phyloP scores from a whole-genome alignment of 805 yeast genomes.

The Wickerhamomyces canadensis region DNA sequence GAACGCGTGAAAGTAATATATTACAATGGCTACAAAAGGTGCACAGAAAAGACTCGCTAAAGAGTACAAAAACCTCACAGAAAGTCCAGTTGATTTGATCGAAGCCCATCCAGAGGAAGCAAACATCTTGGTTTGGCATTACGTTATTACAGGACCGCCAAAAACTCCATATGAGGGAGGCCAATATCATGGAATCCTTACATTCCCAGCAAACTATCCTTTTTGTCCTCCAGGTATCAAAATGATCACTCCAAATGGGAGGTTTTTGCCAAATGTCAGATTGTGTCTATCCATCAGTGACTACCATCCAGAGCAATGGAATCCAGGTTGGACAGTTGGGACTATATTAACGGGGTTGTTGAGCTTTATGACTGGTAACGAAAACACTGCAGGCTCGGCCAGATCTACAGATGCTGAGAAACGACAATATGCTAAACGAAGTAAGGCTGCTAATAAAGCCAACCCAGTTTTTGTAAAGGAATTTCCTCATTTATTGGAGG shows the following conservation, averaged over 20 bases:
- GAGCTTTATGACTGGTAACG: conserved; percentile 87
- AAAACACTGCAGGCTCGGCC: conserved; percentile 78
- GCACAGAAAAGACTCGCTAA: conserved; percentile 52
- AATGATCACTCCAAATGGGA: conserved; percentile 85
- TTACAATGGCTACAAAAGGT: conserved; percentile 32
- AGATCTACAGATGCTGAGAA: conserved; percentile 51
- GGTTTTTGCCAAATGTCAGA: conserved; percentile 70
- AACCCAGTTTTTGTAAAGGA: conserved; percentile 50
- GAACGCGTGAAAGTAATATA: no score
- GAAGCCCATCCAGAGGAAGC: conserved; percentile 79
- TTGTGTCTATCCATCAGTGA: conserved; percentile 86
- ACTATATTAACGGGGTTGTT: conserved; percentile 81
- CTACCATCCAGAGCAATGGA: conserved; percentile 91
- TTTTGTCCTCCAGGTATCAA: conserved; percentile 84
- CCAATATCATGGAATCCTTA: conserved; percentile 79
- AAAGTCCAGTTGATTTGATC: conserved; percentile 78
- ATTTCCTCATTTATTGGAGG: conserved; percentile 42
- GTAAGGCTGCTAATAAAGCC: conserved; percentile 52
- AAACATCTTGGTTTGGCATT: conserved; percentile 90
- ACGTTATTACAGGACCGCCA: conserved; percentile 86
- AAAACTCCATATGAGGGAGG: conserved; percentile 82
- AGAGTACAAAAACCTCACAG: conserved; percentile 72
- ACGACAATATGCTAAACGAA: conserved; percentile 46
- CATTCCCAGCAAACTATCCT: conserved; percentile 80
- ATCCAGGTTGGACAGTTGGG: conserved; percentile 90